These are phyloP conservation scores for Mortierella sp. DNA, from an alignment of 371 early-diverging fungal genomes.

Conservation along the genomic window DNA sequence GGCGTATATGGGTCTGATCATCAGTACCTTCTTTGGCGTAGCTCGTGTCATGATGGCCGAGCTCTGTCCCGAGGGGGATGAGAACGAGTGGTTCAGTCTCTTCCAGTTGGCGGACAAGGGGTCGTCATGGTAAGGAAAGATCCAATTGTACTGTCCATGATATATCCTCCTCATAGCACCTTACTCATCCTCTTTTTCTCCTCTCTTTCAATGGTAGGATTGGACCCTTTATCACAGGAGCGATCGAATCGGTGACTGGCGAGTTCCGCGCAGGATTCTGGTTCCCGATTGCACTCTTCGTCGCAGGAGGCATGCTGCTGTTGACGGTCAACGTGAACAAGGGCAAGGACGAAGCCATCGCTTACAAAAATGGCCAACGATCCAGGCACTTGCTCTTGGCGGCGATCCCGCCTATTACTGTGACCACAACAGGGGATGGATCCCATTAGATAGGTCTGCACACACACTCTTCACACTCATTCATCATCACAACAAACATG, in stretches of 20 bases:
- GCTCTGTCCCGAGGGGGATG: slow-evolving; percentile 65
- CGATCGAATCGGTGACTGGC: slow-evolving; percentile 60
- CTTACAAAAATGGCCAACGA: slow-evolving; percentile 9
- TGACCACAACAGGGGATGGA: slow-evolving; percentile 21
- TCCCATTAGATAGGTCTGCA: no score
- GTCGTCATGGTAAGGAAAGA: slow-evolving; percentile 56
- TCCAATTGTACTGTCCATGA: background rate
- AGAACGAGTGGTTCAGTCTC: slow-evolving; percentile 69
- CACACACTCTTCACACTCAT: no score
- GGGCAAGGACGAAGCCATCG: slow-evolving; percentile 59
- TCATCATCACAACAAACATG: no score
- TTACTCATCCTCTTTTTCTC: no score
- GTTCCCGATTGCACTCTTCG: slow-evolving; percentile 62
- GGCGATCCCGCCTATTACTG: slow-evolving; percentile 27
- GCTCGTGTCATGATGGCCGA: slow-evolving; percentile 70
- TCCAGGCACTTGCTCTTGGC: slow-evolving; percentile 4
- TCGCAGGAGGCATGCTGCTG: slow-evolving; percentile 56
- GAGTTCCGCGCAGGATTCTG: slow-evolving; percentile 67
- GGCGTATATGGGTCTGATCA: slow-evolving; percentile 65
- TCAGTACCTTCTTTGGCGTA: slow-evolving; percentile 68
- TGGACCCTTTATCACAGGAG: slow-evolving; percentile 69
- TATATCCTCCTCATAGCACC: no score
- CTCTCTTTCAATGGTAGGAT: slow-evolving; percentile 49
- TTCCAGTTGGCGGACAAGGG: slow-evolving; percentile 71
- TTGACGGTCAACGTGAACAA: slow-evolving; percentile 63